Base-by-base conservation (phyloP, 2,329 filamentous ascomycete genomes). In the Colletotrichum sansevieriae region DNA sequence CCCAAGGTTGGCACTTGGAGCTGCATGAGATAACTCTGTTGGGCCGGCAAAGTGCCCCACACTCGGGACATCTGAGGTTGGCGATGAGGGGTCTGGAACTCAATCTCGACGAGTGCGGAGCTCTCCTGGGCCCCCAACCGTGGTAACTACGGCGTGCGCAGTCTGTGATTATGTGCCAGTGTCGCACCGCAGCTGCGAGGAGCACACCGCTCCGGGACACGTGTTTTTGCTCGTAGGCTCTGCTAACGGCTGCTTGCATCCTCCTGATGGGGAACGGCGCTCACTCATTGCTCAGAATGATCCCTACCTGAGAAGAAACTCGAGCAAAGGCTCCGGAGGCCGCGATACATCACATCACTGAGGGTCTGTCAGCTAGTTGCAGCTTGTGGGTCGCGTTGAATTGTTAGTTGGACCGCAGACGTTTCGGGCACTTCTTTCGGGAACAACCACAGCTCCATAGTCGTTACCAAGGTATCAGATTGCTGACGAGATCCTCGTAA, bases 31-130 rank as follows among this genome's bases (percentile, higher is more conserved):
- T 33, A 62, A 62, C 13, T 54, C n/a, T 43, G n/a, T 35, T 41
- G 5, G 12, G 18, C 11, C 57, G 44, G 57, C 33, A 25, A 44
- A 39, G 20, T 13, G 13, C 39, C 25, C 29, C 43, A 33, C 33
- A 15, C 33, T 37, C n/a, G 33, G 37, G 35, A 10, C 15, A 25
- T 25, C 25, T 25, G 25, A 29, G 25, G 44, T 18, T 22, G 33
- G 44, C 3, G 18, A 4, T 47, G 57, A 60, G 57, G 43, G 57
- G 43, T 60, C 44, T n/a, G 51, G 44, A 60, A 62, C 59, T 62
- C 47, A 43, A 62, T 52, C 37, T 49, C 18, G 18, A 60, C 15
- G n/a, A 35, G 33, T 39, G 52, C 52, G 18, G 52, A 55, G 35
- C 52, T 55, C 43, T 20, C 43, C 13, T 13, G 10, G 10, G 37